These are phyloP conservation scores for Candida sanyiensis DNA, from an alignment of 805 yeast species.

Conservation along the genomic window DNA sequence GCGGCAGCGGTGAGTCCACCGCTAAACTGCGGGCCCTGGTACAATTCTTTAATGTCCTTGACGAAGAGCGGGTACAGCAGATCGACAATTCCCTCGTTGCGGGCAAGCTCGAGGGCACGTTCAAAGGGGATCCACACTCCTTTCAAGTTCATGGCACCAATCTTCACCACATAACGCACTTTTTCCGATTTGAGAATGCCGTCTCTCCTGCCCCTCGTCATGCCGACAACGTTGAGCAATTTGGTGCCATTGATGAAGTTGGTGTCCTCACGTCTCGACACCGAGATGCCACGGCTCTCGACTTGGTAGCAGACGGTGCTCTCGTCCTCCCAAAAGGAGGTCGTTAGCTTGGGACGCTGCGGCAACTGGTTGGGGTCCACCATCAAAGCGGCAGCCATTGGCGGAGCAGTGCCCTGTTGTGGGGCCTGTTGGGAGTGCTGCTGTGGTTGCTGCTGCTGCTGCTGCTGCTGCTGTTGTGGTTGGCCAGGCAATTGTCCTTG, in stretches of 20 bases:
- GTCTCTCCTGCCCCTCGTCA: slow-evolving; percentile 70
- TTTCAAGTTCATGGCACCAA: slow-evolving; percentile 70
- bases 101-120: slow-evolving; percentile 63
- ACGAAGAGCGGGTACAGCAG: slow-evolving; percentile 54
- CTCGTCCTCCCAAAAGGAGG: slow-evolving; percentile 76
- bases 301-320: slow-evolving; percentile 68
- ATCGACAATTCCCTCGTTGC: slow-evolving; percentile 59
- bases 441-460: slow-evolving; percentile 11
- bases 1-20: slow-evolving; percentile 29
- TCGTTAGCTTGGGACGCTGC: slow-evolving; percentile 56
- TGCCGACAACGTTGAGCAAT: slow-evolving; percentile 60
- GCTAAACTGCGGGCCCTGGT: slow-evolving; percentile 28
- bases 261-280: slow-evolving; percentile 64
- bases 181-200: slow-evolving; percentile 65
- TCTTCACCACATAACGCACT: slow-evolving; percentile 62
- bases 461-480: slow-evolving; percentile 8
- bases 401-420: slow-evolving; percentile 5
- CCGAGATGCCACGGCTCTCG: slow-evolving; percentile 61
- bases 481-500: too few relatives aligned
- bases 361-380: slow-evolving; percentile 26
- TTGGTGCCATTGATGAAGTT: slow-evolving; percentile 72
- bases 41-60: slow-evolving; percentile 50
- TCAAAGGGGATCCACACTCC: slow-evolving; percentile 78
- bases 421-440: slow-evolving; percentile 3
- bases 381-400: slow-evolving; percentile 7